A percentile compares a stretch with the other conserved stretches of the same genome.
Conservation (phyloP, 176 grass and related monocot species). For the Sorghum bicolor region DNA sequence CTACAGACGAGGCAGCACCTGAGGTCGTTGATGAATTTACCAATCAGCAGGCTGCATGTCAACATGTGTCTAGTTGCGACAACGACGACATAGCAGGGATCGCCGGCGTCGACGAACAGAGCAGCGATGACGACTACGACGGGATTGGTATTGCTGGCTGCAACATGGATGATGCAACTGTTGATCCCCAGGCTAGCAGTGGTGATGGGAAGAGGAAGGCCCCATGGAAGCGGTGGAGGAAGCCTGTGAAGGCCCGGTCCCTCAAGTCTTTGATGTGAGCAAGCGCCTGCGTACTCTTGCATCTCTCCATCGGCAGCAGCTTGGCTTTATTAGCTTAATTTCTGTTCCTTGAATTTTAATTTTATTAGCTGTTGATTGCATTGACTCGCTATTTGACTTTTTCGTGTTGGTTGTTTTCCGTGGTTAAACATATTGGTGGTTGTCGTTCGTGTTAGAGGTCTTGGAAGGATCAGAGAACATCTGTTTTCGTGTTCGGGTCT, state of each 20-base stretch:
- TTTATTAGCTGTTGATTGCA: neutral
- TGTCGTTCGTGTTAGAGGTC: neutral
- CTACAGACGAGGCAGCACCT: neutral
- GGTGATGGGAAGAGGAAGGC: neutral
- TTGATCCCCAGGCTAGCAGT: neutral
- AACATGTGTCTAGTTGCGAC: neutral
- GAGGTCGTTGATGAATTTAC: neutral
- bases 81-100: conserved; percentile 15
- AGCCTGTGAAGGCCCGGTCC: conserved; percentile 46
- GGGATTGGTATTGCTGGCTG: neutral
- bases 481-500: neutral
- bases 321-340: neutral
- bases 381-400: neutral
- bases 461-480: neutral
- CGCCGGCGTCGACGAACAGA: conserved; percentile 10
- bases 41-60: neutral
- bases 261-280: conserved; percentile 53
- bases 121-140: conserved; percentile 23
- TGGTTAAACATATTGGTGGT: neutral
- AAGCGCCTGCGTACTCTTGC: neutral
- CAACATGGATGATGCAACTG: neutral
- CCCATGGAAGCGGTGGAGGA: conserved; percentile 42
- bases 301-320: neutral
- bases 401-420: neutral
- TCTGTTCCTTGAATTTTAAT: neutral